These are phyloP conservation scores for Nigrospora sphaerica DNA, from an alignment of 2,329 filamentous ascomycete species.

Conservation along the genomic window DNA sequence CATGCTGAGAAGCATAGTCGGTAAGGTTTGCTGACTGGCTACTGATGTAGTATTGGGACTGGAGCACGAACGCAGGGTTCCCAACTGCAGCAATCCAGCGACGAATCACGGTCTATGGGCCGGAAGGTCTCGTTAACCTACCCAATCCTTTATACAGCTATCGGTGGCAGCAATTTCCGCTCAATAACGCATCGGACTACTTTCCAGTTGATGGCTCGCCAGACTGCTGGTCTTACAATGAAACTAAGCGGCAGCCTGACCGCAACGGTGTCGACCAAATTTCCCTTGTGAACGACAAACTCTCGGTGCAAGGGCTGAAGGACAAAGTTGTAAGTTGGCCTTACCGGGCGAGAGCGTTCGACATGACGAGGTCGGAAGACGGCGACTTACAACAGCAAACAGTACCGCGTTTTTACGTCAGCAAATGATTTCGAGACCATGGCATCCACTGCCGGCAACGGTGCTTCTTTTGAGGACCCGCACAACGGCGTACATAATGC, in stretches of 20 bases:
- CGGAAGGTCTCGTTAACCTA: constrained; percentile 29
- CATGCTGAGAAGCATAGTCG: no score
- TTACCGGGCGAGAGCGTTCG: constrained; percentile 1
- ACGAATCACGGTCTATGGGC: constrained; percentile 25
- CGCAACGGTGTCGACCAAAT: constrained; percentile 29
- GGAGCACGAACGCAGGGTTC: constrained; percentile 34
- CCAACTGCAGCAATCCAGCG: constrained; percentile 29
- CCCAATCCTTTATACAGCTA: constrained; percentile 48
- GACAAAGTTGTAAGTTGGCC: constrained; percentile 30
- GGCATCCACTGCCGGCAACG: constrained; percentile 27
- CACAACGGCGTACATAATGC: constrained; percentile 35
- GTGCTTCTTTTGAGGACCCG: constrained; percentile 34
- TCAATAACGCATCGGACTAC: constrained; percentile 19
- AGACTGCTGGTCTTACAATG: constrained; percentile 18
- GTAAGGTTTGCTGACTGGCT: no score
- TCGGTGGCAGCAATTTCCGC: constrained; percentile 33
- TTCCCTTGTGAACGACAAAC: constrained; percentile 25
- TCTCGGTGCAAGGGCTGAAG: constrained; percentile 26
- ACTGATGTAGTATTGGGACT: constrained; percentile 40
- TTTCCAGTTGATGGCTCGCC: constrained; percentile 27
- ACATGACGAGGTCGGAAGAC: constrained; percentile 1
- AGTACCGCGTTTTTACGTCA: constrained; percentile 36
- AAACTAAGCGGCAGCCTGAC: constrained; percentile 32
- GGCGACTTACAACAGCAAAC: neutral
- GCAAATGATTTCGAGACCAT: constrained; percentile 30